Conservation (phyloP, 805 yeast species). For the Kregervanrija fluxuum region DNA sequence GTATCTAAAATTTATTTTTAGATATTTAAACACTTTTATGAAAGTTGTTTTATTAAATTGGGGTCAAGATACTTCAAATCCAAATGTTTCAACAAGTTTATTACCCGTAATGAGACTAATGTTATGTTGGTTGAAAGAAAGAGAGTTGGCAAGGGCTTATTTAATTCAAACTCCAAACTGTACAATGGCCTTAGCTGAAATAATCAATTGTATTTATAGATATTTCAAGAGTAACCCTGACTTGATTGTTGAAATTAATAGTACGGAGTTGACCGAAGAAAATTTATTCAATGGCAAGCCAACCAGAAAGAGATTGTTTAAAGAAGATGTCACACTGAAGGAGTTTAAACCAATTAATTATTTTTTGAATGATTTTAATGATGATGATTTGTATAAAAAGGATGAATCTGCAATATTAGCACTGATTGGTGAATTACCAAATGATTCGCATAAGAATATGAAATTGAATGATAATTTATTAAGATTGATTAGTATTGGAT, state of each 20-base stretch:
- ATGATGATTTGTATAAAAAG: slow-evolving; percentile 35
- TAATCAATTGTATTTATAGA: slow-evolving; percentile 14
- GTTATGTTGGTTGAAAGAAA: slow-evolving; percentile 50
- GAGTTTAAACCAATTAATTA: slow-evolving; percentile 52
- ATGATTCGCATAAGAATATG: slow-evolving; percentile 19
- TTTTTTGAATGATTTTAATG: slow-evolving; percentile 56
- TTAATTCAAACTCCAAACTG: slow-evolving; percentile 18
- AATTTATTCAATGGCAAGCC: slow-evolving; percentile 28
- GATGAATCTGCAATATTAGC: slow-evolving; percentile 24
- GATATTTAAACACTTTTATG: slow-evolving; percentile 31
- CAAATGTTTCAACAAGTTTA: slow-evolving; percentile 19
- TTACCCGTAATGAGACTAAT: slow-evolving; percentile 41
- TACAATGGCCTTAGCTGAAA: slow-evolving; percentile 13
- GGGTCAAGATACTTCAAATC: slow-evolving; percentile 11
- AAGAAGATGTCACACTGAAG: slow-evolving; percentile 56
- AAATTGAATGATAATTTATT: slow-evolving; percentile 26
- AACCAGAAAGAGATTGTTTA: slow-evolving; percentile 44
- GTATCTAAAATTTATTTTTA: slow-evolving; percentile 34
- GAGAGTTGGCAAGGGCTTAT: slow-evolving; percentile 32
- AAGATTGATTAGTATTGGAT: slow-evolving; percentile 30
- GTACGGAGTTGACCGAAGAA: background rate
- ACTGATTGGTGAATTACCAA: slow-evolving; percentile 27
- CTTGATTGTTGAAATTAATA: background rate
- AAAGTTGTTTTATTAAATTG: slow-evolving; percentile 18
- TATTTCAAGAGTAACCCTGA: slow-evolving; percentile 7